Base-by-base conservation (phyloP, 768 basidiomycete species). In the Tulasnella calospora region DNA sequence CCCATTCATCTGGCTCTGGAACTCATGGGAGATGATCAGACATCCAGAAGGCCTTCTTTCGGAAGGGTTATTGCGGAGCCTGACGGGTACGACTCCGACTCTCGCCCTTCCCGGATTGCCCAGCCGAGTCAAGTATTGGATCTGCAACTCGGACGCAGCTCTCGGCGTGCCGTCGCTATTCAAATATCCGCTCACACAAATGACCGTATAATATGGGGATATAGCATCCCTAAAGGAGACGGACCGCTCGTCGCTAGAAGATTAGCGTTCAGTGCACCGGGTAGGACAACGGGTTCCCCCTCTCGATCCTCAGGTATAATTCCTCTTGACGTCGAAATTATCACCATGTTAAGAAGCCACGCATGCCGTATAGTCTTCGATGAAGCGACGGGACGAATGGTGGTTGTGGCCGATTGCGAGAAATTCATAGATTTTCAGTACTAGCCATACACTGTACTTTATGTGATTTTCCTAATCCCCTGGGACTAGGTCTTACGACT, bases 71-170 rank as follows among this genome's bases (percentile, higher is more conserved):
- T 67, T 15, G 61, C 61, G 61, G 61, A 72, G 27, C 27, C 41
- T 44, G 77, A 78, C 69, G 77, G 69, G 4, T 78, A 78, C 71
- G 77, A 78, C 69, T 78, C 77, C 19, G 77, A 78, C 38, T 78
- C 77, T 44, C 71, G 61, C 27, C 69, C 51, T 19, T 72, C 71
- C 67, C 77, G 77, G 38, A 78, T 78, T 36, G 67, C 77, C 19
- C 77, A 78, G 23, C 77, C 77, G 23, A 44, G 15, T 13, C 77
- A 78, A 44, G 77, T 78, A 27, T 46, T 78, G 23, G 77, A 78
- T 67, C 40, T 78, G 35, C 69, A 70, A 10, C 38, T 78, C 17
- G 77, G 77, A 1, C 30, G 17, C 36, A 47, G 35, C 15, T 61
- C 61, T 27, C 71, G 51, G 3, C 61, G 77, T 36, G 77, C 77